These are phyloP conservation scores for Leishmania lainsoni DNA, from an alignment of 208 protist genomes.

Conservation along the genomic window DNA sequence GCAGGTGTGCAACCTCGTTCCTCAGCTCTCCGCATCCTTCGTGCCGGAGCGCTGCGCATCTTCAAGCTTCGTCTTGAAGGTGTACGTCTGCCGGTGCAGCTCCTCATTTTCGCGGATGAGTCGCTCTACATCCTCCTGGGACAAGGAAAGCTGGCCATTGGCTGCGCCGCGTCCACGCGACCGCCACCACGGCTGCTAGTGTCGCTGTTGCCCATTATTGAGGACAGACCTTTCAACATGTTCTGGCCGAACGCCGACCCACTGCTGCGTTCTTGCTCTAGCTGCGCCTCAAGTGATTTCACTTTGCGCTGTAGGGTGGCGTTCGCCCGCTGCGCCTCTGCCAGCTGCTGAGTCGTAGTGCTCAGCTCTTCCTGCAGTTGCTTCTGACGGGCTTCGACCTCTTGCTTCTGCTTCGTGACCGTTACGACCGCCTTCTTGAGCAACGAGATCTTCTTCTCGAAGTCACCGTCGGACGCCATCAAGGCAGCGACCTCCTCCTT, in stretches of 20 bases:
- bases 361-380: constrained; percentile 61
- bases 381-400: constrained; percentile 57
- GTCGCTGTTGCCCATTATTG: constrained; percentile 58
- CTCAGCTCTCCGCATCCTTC: constrained; percentile 20
- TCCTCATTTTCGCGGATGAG: constrained; percentile 70
- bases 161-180: neutral
- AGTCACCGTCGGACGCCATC: constrained; percentile 73
- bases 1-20: constrained; percentile 31
- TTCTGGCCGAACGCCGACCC: constrained; percentile 58
- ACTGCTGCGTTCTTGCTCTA: constrained; percentile 50
- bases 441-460: constrained; percentile 80
- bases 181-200: constrained; percentile 1
- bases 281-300: constrained; percentile 42
- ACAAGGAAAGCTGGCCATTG: constrained; percentile 30
- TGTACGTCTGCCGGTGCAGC: constrained; percentile 72
- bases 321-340: constrained; percentile 50
- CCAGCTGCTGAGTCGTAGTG: constrained; percentile 40
- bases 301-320: constrained; percentile 46
- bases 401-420: constrained; percentile 84
- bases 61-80: constrained; percentile 50
- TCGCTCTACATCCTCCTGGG: constrained; percentile 65
- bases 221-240: constrained; percentile 75
- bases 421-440: constrained; percentile 83
- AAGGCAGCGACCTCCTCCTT: constrained; percentile 63
- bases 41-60: constrained; percentile 25